Conservation (phyloP, 169 alveolate species). For the Cryptosporidium sp. region DNA sequence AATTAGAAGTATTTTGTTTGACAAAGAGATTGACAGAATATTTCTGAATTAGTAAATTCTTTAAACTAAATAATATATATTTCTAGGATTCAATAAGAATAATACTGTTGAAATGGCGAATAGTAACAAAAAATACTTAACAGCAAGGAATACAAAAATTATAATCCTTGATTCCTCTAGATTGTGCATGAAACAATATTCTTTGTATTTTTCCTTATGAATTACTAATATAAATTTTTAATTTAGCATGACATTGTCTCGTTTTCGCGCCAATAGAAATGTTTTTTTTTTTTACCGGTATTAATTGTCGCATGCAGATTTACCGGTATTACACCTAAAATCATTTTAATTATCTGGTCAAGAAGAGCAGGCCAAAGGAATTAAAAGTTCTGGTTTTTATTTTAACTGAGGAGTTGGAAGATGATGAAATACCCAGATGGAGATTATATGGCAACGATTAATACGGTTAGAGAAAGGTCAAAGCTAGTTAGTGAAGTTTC, state of each 20-base stretch:
- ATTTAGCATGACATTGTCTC: conserved; percentile 58
- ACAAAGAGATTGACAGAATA: conserved; percentile 78
- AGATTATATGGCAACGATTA: background rate
- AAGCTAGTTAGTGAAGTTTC: conserved; percentile 16
- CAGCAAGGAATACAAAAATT: too few species aligned
- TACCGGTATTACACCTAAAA: conserved; percentile 45
- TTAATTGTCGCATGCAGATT: conserved; percentile 69
- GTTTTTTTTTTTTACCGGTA: conserved; percentile 48
- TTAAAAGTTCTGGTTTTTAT: conserved; percentile 11
- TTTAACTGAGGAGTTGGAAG: conserved; percentile 30
- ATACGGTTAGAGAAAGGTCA: conserved; percentile 16
- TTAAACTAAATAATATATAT: too few species aligned
- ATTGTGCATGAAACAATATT: background rate
- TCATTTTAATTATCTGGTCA: conserved; percentile 11
- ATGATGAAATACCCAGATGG: conserved; percentile 52
- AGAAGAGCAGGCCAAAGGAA: conserved; percentile 20
- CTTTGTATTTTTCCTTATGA: background rate
- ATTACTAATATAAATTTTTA: background rate
- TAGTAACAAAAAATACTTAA: too few species aligned
- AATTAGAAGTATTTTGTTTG: conserved; percentile 86
- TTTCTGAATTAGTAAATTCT: conserved; percentile 54
- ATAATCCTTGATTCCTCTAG: background rate
- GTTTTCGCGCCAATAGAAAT: conserved; percentile 51
- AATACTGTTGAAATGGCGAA: too few species aligned
- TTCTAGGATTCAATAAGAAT: background rate